Evolutionary conservation across 139 green algal species (phyloP), one percentile per base, ranked within the genome.

Genomic region (Tetratostichococcus sp.): DNA sequence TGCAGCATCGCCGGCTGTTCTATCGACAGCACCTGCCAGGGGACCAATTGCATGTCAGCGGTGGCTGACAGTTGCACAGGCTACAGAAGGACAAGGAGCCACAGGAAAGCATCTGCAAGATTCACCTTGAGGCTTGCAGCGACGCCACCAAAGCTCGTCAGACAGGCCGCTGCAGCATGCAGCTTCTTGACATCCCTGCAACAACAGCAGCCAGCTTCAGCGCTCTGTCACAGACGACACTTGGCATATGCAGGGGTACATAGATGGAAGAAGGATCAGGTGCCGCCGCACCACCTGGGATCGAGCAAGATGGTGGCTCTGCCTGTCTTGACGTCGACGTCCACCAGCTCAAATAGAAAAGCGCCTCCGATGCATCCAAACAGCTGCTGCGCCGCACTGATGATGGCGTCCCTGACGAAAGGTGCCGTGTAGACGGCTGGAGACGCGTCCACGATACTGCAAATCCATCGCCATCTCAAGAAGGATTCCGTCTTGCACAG

Each of bases 361-460:
- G 75, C 69, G 30, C 75, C 75, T 16, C 68, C 75, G 1, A 79
- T 82, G 28, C 76, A 26, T 0, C 76, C 81, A 72, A 86, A 85
- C 25, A 87, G 65, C 23, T 83, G 78, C 32, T 77, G 74, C 43
- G 81, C 42, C 4, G 67, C 66, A 25, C 76, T 66, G 0, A 30
- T 74, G 5, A 59, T 81, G 30, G 72, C 76, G 17, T 62, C 50
- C 17, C 11, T 5, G 14, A 62, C 50, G 11, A 62, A 17, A 8
- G 19, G 14, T 28, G 50, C 50, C 4, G 50, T 62, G 50, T 26
- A 62, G 2, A 26, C 50, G 2, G 26, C 17, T 26, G 17, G 11
- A 62, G 50, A 2, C 19, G 11, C 17, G 11, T 62, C 50, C 11
- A 62, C 19, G 2, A 8, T 4, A 8, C 50, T 62, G 50, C 14